These are phyloP conservation scores for Pleurozium schreberi DNA, from an alignment of 225 moss, liverwort and hornwort species.

Conservation along the genomic window DNA sequence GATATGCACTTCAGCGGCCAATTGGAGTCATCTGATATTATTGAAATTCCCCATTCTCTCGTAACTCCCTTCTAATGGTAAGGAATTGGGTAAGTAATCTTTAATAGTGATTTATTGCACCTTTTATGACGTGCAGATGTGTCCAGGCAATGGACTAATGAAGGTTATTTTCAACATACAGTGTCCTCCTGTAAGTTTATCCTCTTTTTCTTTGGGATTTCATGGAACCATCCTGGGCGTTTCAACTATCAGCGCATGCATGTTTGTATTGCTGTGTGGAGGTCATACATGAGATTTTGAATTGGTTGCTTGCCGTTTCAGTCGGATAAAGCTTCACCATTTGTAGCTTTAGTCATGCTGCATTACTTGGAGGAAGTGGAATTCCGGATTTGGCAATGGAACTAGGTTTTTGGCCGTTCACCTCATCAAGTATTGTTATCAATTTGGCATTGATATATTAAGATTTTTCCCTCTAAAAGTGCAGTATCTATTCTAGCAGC, in stretches of 20 bases:
- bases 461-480: constrained; percentile 25
- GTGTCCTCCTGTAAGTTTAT: constrained; percentile 44
- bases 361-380: not conserved
- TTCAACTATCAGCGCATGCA: not conserved
- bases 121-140: constrained; percentile 30
- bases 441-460: constrained; percentile 18
- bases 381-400: not conserved
- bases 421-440: not conserved
- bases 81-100: not conserved
- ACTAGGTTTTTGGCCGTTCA: not conserved
- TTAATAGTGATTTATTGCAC: not conserved
- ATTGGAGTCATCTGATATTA: not conserved
- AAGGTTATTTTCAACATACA: constrained; percentile 42
- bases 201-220: not conserved
- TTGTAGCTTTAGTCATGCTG: not conserved
- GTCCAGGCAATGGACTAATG: constrained; percentile 44
- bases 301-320: not conserved
- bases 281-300: not conserved
- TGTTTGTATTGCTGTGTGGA: not conserved
- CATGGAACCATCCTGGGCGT: not conserved
- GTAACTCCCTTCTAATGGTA: not conserved
- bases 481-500: constrained; percentile 60
- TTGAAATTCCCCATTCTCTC: not conserved
- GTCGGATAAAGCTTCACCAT: not conserved
- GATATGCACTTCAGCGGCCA: not conserved